These are phyloP conservation scores for Jasminum sambac DNA, from an alignment of 257 asterid species.

Conservation along the genomic window DNA sequence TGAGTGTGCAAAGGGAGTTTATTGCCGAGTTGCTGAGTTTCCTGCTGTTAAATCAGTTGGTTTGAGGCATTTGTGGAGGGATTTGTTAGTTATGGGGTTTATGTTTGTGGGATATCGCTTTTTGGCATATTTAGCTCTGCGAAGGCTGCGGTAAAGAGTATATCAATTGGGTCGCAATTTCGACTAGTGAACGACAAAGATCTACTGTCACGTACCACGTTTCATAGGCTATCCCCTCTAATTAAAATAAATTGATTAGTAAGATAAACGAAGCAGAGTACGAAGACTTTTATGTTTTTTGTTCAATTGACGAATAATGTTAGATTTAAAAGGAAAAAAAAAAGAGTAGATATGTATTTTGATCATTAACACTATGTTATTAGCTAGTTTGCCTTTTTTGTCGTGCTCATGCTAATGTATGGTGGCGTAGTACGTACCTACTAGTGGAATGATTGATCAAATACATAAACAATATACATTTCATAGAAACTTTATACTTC, in stretches of 20 bases:
- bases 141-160: slow-evolving; percentile 46
- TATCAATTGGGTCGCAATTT: neutral
- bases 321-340: slow-evolving; percentile 35
- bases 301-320: slow-evolving; percentile 42
- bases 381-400: neutral
- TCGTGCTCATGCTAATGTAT: no score
- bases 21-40: slow-evolving; percentile 71
- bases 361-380: slow-evolving; percentile 29
- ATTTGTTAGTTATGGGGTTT: slow-evolving; percentile 57
- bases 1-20: slow-evolving; percentile 69
- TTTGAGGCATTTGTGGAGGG: slow-evolving; percentile 66
- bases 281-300: slow-evolving; percentile 30
- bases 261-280: slow-evolving; percentile 11
- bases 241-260: no score
- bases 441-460: no score
- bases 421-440: no score
- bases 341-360: slow-evolving; percentile 38
- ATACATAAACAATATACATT: no score
- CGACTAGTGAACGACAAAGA: no score
- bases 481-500: no score
- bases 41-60: slow-evolving; percentile 80
- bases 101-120: slow-evolving; percentile 85
- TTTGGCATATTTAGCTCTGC: slow-evolving; percentile 80
- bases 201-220: no score
- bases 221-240: no score